Evolutionary conservation across 208 protist genomes (phyloP), one percentile per base, ranked within the genome.

Genomic region (Trypanosoma platydactyli): DNA sequence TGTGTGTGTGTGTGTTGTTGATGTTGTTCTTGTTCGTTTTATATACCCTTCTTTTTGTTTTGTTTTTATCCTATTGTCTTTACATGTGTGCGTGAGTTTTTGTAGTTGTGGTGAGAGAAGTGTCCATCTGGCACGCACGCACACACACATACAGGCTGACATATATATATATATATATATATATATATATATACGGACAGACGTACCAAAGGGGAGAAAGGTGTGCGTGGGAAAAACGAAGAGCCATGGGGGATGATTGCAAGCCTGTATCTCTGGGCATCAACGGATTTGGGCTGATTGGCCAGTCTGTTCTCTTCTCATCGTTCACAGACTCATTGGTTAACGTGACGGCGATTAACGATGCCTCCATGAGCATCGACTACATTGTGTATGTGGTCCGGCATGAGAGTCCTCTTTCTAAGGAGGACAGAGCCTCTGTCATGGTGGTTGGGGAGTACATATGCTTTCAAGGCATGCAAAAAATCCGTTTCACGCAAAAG

Each of bases 241-340:
- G 38, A 51, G 35, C 33, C 33, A 64, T 68, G 51, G 45, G n/a
- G 6, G 55, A 59, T 48, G 33, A 18, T 52, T 6, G 25, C 15
- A 44, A 65, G 61, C 66, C 76, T 5, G 54, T 84, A 25, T 64
- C 25, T 44, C 46, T 97, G 50, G 93, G 95, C 44, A 98, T 98
- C 75, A 99, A 99, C 80, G 97, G 98, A 60, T 99, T 99, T 73
- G 97, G 97, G 61, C 76, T 94, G 53, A 91, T 98, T 57, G 98
- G 98, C 45, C 83, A 96, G 42, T 53, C 98, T 6, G 94, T 98
- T 27, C 68, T 97, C 27, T 85, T 96, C 53, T 88, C 94, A 29
- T 76, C 88, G n/a, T 65, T 92, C 12, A 54, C 79, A 25, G 81
- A 92, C 54, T 67, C 81, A 22, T 45, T 79, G 20, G 65, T 96